A percentile compares a stretch with the other conserved stretches of the same genome.
Conservation (phyloP, 2,329 filamentous ascomycete species). For the Sclerotinia trifoliorum region DNA sequence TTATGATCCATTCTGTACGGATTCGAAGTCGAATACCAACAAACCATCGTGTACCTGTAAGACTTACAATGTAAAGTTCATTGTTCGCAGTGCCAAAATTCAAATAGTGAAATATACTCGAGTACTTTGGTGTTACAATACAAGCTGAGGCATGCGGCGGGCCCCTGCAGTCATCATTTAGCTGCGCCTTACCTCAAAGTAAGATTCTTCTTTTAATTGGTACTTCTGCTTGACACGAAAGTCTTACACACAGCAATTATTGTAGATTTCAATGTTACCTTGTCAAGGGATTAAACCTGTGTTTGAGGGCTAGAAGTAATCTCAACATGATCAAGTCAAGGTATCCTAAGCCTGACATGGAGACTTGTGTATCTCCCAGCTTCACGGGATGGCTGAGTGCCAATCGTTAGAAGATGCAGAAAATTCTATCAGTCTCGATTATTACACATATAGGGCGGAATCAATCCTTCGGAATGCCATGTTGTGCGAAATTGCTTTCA, state of each 20-base stretch:
- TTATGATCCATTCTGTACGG: background rate
- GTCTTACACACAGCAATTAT: slow-evolving; percentile 11
- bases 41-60: background rate
- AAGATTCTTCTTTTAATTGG: slow-evolving; percentile 17
- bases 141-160: slow-evolving; percentile 13
- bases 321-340: slow-evolving; percentile 17
- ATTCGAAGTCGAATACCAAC: slow-evolving; percentile 20
- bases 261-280: slow-evolving; percentile 7
- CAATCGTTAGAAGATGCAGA: slow-evolving; percentile 18
- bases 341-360: slow-evolving; percentile 14
- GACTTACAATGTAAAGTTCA: background rate
- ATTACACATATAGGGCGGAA: slow-evolving; percentile 16
- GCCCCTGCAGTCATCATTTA: slow-evolving; percentile 24
- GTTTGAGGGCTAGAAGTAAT: slow-evolving; percentile 15
- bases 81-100: background rate
- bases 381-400: slow-evolving; percentile 14
- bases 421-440: slow-evolving; percentile 4
- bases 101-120: background rate
- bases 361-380: slow-evolving; percentile 11
- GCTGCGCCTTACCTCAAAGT: slow-evolving; percentile 20
- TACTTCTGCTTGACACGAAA: slow-evolving; percentile 16
- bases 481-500: slow-evolving; percentile 10
- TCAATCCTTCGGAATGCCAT: slow-evolving; percentile 16
- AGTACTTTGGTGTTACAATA: background rate
- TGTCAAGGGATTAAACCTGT: slow-evolving; percentile 11